Evolutionary conservation across 805 yeast species (phyloP), one percentile per base, ranked within the genome.

Genomic region (Candida palmyrensis): DNA sequence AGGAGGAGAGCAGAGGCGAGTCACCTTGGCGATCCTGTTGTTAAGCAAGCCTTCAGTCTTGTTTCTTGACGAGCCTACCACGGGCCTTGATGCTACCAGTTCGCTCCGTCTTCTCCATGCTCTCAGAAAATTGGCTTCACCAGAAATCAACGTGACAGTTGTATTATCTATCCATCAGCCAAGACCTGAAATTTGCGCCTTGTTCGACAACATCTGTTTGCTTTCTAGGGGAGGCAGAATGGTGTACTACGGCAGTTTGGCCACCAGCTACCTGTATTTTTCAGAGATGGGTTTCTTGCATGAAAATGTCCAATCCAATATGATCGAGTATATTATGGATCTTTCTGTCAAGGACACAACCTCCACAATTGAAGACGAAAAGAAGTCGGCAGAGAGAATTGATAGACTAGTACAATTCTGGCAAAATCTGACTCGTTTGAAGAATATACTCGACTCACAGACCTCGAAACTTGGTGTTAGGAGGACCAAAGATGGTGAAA

Each of bases 61-160:
- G 39, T 85, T 85, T 46, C 56, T 86, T 27, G 96, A 86, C 53
- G 95, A 86, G 46, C 95, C 95, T 5, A 86, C 95, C 1, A 85
- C 95, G 0, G 95, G 95, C 1, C 58, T 86, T 21, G 95, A 86
- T 54, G 79, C 94, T 4, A 77, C 76, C 40, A 78, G 88, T 9
- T 89, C 95, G 0, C 73, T 68, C 42, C 59, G 77, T 36, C 62
- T 86, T 22, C 71, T 86, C 11, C 61, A 69, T 28, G 75, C 85
- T 0, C 66, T 87, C 35, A 73, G 76, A 42, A 66, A 72, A 36
- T 43, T 65, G 25, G 55, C 68, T 1, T 53, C 61, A 1, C 57
- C 64, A 1, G 55, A 51, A 30, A 60, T 81, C 22, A 89, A 90
- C 0, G 74, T 86, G 37, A 82, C 92, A 0, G 69, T 87, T 16